Evolutionary conservation across 768 basidiomycete genomes (phyloP).

Genomic region (Podaxis sp.): DNA sequence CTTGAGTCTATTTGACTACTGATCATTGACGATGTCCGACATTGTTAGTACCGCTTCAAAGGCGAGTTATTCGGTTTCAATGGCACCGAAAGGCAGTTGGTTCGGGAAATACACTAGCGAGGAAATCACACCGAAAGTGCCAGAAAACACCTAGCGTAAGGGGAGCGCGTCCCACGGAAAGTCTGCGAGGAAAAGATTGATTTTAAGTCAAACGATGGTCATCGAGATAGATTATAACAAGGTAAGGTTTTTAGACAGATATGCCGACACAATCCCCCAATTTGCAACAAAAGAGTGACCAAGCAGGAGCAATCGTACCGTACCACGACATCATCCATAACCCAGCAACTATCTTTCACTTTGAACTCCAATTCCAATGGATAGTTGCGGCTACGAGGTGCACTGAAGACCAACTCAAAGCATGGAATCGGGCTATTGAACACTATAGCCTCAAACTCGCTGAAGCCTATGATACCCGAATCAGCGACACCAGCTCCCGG

Average conservation of each 20-base stretch:
- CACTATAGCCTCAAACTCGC: conserved; percentile 89
- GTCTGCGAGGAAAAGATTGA: conserved; percentile 53
- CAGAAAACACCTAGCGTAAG: conserved; percentile 33
- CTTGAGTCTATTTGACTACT: too few relatives aligned
- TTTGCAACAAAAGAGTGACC: conserved; percentile 65
- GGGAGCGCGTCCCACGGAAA: conserved; percentile 29
- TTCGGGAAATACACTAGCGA: conserved; percentile 58
- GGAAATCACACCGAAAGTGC: conserved; percentile 32
- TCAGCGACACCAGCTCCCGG: conserved; percentile 79
- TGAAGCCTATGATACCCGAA: conserved; percentile 91
- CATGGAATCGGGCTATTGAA: conserved; percentile 82
- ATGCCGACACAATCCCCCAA: neutral
- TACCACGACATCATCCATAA: conserved; percentile 97
- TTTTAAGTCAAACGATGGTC: conserved; percentile 84
- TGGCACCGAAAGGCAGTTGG: conserved; percentile 68
- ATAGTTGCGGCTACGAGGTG: conserved; percentile 89
- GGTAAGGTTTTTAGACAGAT: conserved; percentile 32
- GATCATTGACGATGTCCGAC: too few relatives aligned
- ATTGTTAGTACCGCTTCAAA: too few relatives aligned
- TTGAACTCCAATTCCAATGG: conserved; percentile 97
- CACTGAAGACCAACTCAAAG: conserved; percentile 84
- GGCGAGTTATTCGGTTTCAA: conserved; percentile 42
- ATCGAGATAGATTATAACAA: conserved; percentile 83
- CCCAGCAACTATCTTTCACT: conserved; percentile 91
- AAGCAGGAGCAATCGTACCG: conserved; percentile 85